phyloP scores from a whole-genome alignment of 371 early-diverging fungal genomes.

The Mucor lusitanicus region DNA sequence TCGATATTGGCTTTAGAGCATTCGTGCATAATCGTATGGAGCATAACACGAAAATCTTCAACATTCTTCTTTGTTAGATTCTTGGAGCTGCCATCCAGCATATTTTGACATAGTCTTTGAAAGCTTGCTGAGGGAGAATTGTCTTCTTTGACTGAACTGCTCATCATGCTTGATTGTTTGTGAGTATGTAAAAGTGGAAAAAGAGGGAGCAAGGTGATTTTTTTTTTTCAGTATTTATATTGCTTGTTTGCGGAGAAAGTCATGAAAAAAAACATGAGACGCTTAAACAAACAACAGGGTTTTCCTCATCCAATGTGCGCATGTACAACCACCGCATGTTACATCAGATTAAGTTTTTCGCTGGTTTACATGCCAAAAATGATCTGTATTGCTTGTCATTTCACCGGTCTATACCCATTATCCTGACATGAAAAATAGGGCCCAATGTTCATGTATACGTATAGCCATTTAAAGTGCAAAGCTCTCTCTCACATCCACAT shows the following conservation, averaged over 20 bases:
- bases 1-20: slow-evolving; percentile 66
- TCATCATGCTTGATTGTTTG: neutral
- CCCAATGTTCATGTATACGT: too few relatives aligned
- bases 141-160: neutral
- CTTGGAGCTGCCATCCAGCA: slow-evolving; percentile 18
- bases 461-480: too few relatives aligned
- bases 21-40: slow-evolving; percentile 59
- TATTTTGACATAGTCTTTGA: slow-evolving; percentile 19
- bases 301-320: too few relatives aligned
- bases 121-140: slow-evolving; percentile 12
- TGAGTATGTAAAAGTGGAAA: neutral
- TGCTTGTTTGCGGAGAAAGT: neutral
- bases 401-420: neutral
- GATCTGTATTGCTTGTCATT: neutral
- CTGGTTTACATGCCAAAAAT: neutral
- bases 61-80: slow-evolving; percentile 21
- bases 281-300: neutral
- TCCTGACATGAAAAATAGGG: too few relatives aligned
- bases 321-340: too few relatives aligned
- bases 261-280: neutral
- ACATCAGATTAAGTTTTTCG: too few relatives aligned
- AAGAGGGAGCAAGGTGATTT: neutral
- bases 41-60: slow-evolving; percentile 41
- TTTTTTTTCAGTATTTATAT: neutral
- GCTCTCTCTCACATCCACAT: too few relatives aligned